Percentiles rank a stretch among this genome's conserved stretches.
Evolutionary conservation across 2,329 filamentous ascomycete species (phyloP).

Genomic region (Pseudocercospora vitis): DNA sequence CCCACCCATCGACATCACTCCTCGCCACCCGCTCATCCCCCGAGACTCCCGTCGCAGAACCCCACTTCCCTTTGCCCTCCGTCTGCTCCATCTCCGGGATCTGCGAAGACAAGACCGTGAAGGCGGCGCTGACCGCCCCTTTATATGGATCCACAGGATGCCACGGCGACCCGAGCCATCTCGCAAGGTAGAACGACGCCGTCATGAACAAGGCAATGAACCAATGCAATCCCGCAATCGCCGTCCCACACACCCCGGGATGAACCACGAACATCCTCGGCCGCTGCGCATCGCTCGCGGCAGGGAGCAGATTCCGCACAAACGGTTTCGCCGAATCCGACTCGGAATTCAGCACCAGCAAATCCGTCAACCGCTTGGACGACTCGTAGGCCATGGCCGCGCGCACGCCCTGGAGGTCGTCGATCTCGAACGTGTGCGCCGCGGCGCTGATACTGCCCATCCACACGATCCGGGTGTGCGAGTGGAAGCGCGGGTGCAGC

Average conservation of each 20-base stretch:
- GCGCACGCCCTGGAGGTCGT: constrained; percentile 74
- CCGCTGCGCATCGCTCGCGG: constrained; percentile 33
- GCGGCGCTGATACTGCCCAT: constrained; percentile 77
- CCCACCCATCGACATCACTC: constrained; percentile 88
- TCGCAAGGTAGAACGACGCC: constrained; percentile 66
- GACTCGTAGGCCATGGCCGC: constrained; percentile 73
- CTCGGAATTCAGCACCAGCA: constrained; percentile 71
- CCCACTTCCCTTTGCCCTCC: constrained; percentile 75
- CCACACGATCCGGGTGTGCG: constrained; percentile 74
- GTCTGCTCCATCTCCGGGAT: constrained; percentile 56
- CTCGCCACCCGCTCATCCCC: constrained; percentile 62
- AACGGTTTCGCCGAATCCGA: constrained; percentile 63
- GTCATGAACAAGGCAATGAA: constrained; percentile 71
- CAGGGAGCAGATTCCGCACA: constrained; percentile 58
- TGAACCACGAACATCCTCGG: constrained; percentile 77
- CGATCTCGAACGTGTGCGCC: constrained; percentile 55
- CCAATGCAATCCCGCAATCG: constrained; percentile 72
- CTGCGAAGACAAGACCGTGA: constrained; percentile 68
- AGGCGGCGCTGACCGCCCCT: constrained; percentile 73
- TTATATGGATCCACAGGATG: constrained; percentile 74
- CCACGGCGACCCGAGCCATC: constrained; percentile 84
- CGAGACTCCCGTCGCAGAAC: constrained; percentile 63
- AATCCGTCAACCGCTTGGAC: constrained; percentile 81
- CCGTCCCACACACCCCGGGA: constrained; percentile 81
- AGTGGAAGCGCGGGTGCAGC: constrained; percentile 68